A percentile compares a stretch with the other conserved stretches of the same genome.
phyloP scores from a whole-genome alignment of 352 stramenopile genomes.

The Hyaloperonospora arabidopsidis region DNA sequence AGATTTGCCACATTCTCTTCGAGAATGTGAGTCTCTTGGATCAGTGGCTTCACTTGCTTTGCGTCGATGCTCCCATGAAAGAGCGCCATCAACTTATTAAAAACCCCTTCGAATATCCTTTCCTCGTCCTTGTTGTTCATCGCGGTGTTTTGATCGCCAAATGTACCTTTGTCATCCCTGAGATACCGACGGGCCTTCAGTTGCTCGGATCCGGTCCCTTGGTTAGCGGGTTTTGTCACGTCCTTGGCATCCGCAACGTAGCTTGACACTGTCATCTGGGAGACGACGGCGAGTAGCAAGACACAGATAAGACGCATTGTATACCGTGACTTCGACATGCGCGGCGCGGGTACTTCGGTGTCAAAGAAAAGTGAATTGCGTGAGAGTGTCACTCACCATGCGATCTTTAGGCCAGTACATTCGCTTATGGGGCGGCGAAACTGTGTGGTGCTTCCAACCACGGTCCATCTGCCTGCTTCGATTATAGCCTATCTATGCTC shows the following conservation, averaged over 20 bases:
- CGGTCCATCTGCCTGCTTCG: no score
- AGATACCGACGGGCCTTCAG: slow-evolving; percentile 5
- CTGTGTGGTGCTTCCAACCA: no score
- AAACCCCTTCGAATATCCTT: background rate
- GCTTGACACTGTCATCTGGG: background rate
- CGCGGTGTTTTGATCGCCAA: background rate
- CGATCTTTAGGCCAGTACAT: no score
- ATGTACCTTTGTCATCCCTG: background rate
- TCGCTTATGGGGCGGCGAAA: no score
- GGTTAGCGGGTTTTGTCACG: background rate
- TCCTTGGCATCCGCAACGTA: background rate
- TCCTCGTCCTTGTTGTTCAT: slow-evolving; percentile 2
- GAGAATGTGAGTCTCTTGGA: slow-evolving; percentile 6
- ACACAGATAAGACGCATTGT: slow-evolving; percentile 4
- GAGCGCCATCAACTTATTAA: background rate
- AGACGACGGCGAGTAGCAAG: slow-evolving; percentile 1
- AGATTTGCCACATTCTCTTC: slow-evolving; percentile 1
- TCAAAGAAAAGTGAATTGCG: background rate
- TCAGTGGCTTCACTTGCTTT: slow-evolving; percentile 3
- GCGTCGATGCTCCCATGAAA: background rate
- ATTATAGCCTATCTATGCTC: no score
- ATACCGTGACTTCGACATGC: background rate
- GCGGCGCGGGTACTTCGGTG: background rate
- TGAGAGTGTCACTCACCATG: background rate
- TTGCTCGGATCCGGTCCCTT: background rate